Evolutionary conservation across 2,329 filamentous ascomycete species (phyloP).

Genomic region (Claviceps sp.): DNA sequence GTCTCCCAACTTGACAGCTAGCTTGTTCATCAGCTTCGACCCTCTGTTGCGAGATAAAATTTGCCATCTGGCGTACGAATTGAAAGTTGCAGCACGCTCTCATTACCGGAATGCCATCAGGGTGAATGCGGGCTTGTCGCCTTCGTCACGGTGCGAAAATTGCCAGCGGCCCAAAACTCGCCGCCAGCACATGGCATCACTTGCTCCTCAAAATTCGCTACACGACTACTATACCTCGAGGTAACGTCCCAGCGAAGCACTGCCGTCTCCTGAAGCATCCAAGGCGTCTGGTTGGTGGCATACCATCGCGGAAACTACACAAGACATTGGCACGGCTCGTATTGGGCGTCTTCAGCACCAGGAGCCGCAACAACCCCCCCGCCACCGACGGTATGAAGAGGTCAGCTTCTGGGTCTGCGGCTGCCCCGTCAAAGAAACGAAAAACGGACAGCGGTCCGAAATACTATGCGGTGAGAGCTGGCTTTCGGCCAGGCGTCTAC

Average conservation of each 20-base stretch:
- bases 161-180: constrained; percentile 9
- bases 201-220: not conserved
- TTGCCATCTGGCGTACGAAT: not conserved
- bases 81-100: not conserved
- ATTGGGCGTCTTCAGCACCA: constrained; percentile 11
- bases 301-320: not conserved
- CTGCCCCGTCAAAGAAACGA: constrained; percentile 28
- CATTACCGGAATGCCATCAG: constrained; percentile 12
- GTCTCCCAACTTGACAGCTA: not conserved
- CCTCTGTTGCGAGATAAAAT: not conserved
- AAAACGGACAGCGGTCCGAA: constrained; percentile 37
- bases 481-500: constrained; percentile 48
- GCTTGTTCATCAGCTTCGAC: not conserved
- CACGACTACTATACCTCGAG: not conserved
- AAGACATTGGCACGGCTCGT: constrained; percentile 1
- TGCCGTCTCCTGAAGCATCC: not conserved
- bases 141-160: constrained; percentile 13
- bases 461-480: constrained; percentile 49
- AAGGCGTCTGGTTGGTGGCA: not conserved
- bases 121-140: constrained; percentile 14
- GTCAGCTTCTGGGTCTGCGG: constrained; percentile 12
- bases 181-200: constrained; percentile 1
- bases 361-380: not conserved
- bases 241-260: not conserved
- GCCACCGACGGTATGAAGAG: constrained; percentile 17